phyloP scores from a whole-genome alignment of 2,329 filamentous ascomycete species.

The Aureobasidium subglaciale region DNA sequence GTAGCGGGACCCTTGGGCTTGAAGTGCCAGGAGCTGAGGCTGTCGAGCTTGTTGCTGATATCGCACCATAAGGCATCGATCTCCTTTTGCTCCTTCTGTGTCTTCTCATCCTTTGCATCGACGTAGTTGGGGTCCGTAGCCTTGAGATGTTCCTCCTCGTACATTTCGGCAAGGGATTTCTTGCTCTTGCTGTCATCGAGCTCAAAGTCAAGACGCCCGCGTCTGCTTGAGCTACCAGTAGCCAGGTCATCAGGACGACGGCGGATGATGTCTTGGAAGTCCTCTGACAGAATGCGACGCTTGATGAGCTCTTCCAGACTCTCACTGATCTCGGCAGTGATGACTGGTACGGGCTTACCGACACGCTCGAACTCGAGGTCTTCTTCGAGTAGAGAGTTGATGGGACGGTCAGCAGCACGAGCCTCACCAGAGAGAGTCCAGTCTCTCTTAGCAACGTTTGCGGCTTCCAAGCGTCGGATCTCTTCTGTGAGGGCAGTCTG shows the following conservation, averaged over 20 bases:
- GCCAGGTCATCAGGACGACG: slow-evolving; percentile 69
- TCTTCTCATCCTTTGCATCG: slow-evolving; percentile 73
- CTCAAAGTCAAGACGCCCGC: slow-evolving; percentile 60
- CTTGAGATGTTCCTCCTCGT: slow-evolving; percentile 86
- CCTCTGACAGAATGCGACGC: slow-evolving; percentile 76
- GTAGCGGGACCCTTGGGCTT: slow-evolving; percentile 78
- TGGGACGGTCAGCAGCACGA: slow-evolving; percentile 67
- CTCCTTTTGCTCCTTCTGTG: slow-evolving; percentile 68
- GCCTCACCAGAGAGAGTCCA: slow-evolving; percentile 91
- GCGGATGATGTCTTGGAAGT: slow-evolving; percentile 86
- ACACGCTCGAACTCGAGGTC: slow-evolving; percentile 93
- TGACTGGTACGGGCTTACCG: slow-evolving; percentile 89
- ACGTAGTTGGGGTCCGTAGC: slow-evolving; percentile 69
- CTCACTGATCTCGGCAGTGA: slow-evolving; percentile 85
- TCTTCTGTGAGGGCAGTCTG: slow-evolving; percentile 82
- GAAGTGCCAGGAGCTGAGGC: slow-evolving; percentile 90
- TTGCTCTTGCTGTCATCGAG: slow-evolving; percentile 82
- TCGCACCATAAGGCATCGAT: slow-evolving; percentile 78
- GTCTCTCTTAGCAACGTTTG: slow-evolving; percentile 79
- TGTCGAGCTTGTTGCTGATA: slow-evolving; percentile 72
- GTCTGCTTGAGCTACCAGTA: slow-evolving; percentile 53
- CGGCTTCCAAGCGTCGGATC: slow-evolving; percentile 84
- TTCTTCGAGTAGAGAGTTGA: slow-evolving; percentile 89
- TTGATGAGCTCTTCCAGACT: slow-evolving; percentile 92
- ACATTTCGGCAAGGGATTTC: slow-evolving; percentile 82